Percentiles rank a stretch among this genome's conserved stretches.
These are phyloP conservation scores for Prosopis cineraria DNA, from an alignment of 306 rosid species.

Conservation along the genomic window DNA sequence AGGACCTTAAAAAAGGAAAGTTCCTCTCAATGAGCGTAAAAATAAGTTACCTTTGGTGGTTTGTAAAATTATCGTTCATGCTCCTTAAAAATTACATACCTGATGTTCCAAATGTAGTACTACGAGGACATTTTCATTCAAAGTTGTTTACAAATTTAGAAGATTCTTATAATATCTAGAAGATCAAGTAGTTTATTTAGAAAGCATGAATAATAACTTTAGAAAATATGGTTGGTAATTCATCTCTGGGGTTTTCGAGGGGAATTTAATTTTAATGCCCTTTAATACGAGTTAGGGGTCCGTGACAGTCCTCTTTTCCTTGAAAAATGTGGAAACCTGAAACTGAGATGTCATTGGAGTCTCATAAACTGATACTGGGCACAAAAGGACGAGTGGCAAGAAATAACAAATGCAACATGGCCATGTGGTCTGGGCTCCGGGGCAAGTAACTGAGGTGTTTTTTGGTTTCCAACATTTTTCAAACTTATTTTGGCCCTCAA, in stretches of 20 bases:
- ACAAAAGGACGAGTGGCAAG: background rate
- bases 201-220: background rate
- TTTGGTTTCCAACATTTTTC: no score
- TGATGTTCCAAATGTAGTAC: background rate
- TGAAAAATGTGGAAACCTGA: background rate
- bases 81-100: background rate
- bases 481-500: no score
- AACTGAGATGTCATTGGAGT: background rate
- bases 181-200: background rate
- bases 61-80: background rate
- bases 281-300: background rate
- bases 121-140: background rate
- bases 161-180: background rate
- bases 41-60: background rate
- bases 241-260: background rate
- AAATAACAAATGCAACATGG: background rate
- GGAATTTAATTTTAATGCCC: background rate
- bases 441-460: background rate
- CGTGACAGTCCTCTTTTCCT: background rate
- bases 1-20: background rate
- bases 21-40: background rate
- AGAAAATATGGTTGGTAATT: background rate
- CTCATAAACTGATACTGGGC: background rate
- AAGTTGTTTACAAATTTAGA: background rate
- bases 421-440: background rate